Evolutionary conservation across 2,329 filamentous ascomycete species (phyloP), one percentile per base, ranked within the genome.

Genomic region (Colletotrichum siamense): DNA sequence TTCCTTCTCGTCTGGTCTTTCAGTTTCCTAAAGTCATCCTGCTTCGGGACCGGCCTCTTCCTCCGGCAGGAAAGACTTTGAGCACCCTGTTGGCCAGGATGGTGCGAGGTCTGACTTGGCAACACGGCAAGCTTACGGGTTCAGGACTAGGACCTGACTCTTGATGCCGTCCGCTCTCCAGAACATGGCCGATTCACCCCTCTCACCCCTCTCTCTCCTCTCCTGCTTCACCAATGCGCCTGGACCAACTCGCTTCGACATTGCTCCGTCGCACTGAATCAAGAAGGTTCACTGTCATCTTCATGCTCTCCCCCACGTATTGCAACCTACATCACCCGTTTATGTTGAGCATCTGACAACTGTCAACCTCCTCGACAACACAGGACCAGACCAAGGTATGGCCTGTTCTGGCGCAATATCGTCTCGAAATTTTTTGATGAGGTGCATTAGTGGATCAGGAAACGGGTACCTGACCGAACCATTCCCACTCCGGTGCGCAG

Each of bases 401-500:
- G 71, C 64, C 71, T 74, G 70, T 52, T 73, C 74, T 69, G 71
- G 65, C 74, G 74, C 57, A 74, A 69, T 65, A 65, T 30, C 59
- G 59, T 55, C 70, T 69, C 59, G 74, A 76, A 76, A 69, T 69
- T 73, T 76, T 74, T 61, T 73, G 70, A 76, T 62, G 59, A 76
- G 65, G 70, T 76, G 70, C 74, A 76, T 76, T 76, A 76, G 74
- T 76, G 74, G 74, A 76, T 76, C 74, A 73, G 74, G 22, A 62
- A 65, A 76, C 74, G 59, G 74, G 59, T 76, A 76, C 71, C 63
- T 69, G 73, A 57, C 69, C 69, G 65, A 69, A 44, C 64, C 74
- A 74, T 74, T 74, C 59, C 71, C 74, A 69, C 71, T 76, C 70
- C 69, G 59, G 65, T 69, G 59, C 49, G 64, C 34, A 69, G 71